phyloP scores from a whole-genome alignment of 345 rosid genomes.

The Eucalyptus urophylla region DNA sequence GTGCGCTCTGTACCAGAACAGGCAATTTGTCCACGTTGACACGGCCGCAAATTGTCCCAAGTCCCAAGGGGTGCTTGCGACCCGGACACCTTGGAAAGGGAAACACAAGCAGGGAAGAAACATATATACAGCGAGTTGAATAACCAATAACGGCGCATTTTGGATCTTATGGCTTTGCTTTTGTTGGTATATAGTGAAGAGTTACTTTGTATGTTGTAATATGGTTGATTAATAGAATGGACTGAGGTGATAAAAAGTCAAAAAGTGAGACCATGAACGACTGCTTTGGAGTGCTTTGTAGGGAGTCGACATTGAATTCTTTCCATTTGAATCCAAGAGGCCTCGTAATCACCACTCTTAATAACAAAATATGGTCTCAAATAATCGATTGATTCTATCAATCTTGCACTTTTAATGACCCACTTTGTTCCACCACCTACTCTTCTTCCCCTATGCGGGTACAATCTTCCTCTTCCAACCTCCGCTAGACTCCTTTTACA shows the following conservation, averaged over 20 bases:
- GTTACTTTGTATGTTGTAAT: not conserved
- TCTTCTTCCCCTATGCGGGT: not conserved
- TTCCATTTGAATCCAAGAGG: not conserved
- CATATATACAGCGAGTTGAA: not conserved
- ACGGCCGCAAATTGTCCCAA: not conserved
- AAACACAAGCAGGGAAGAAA: not conserved
- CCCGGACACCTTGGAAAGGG: not conserved
- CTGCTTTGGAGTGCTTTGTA: not conserved
- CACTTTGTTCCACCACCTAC: not conserved
- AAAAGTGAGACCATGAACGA: not conserved
- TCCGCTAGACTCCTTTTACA: not conserved
- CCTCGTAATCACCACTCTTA: not conserved
- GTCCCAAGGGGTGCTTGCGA: not conserved
- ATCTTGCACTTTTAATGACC: not conserved
- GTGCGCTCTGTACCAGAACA: not conserved
- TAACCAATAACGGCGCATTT: not conserved
- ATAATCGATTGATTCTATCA: not conserved
- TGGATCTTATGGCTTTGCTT: not conserved
- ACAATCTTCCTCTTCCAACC: not conserved
- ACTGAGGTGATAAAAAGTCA: not conserved
- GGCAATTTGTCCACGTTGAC: not conserved
- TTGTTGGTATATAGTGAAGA: not conserved
- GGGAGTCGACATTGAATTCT: not conserved
- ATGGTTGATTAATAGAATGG: not conserved
- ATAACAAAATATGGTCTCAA: not conserved